These are phyloP conservation scores for Hyphopichia buzzinii DNA, from an alignment of 1,139 yeast species.

Conservation along the genomic window DNA sequence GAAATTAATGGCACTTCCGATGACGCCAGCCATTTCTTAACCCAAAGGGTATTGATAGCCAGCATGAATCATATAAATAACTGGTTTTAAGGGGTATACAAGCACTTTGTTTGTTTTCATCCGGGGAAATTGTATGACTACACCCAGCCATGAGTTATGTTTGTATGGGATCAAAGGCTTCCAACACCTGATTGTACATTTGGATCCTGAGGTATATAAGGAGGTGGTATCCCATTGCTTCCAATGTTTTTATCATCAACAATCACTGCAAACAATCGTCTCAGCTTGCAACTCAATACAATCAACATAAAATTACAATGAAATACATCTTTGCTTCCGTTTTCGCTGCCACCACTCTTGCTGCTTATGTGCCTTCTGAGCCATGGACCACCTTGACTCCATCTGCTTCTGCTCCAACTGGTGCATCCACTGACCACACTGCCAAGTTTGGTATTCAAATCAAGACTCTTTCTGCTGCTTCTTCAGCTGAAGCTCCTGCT, in stretches of 20 bases:
- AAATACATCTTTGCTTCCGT: constrained; percentile 28
- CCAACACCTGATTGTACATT: too few relatives aligned
- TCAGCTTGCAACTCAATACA: too few relatives aligned
- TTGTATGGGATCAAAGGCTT: too few relatives aligned
- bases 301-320: constrained; percentile 22
- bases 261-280: too few relatives aligned
- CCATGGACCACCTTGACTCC: constrained; percentile 78
- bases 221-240: too few relatives aligned
- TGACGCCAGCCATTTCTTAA: neutral
- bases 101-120: constrained; percentile 1
- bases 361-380: constrained; percentile 68
- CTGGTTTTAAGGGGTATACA: neutral
- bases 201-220: too few relatives aligned
- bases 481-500: constrained; percentile 26
- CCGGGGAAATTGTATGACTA: neutral
- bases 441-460: constrained; percentile 71
- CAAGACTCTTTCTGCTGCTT: constrained; percentile 38
- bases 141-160: neutral
- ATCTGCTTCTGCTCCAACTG: constrained; percentile 47
- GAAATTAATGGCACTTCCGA: too few relatives aligned
- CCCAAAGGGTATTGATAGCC: neutral
- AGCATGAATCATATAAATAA: neutral
- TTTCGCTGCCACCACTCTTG: constrained; percentile 49
- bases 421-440: constrained; percentile 61
- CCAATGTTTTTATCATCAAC: too few relatives aligned